Conservation (phyloP, 2,329 filamentous ascomycete species). For the Alternaria sp. region DNA sequence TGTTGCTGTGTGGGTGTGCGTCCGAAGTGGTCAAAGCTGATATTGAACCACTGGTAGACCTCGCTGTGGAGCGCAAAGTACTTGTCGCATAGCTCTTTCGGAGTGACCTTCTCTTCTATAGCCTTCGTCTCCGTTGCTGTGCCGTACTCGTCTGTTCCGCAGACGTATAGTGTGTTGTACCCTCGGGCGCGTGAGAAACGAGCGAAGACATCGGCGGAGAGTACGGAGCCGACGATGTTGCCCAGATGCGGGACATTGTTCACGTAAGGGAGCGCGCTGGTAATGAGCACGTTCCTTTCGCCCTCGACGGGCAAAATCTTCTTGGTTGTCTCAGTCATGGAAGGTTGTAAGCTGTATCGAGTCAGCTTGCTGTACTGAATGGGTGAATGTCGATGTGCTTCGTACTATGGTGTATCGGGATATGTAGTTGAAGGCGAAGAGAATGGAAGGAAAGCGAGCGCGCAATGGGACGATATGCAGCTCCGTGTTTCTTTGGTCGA, state of each 20-base stretch:
- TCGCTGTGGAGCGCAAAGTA: conserved; percentile 89
- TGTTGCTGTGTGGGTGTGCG: conserved; percentile 88
- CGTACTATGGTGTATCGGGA: background rate
- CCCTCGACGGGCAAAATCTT: conserved; percentile 58
- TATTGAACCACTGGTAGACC: conserved; percentile 96
- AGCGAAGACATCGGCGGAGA: conserved; percentile 82
- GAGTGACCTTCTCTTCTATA: conserved; percentile 82
- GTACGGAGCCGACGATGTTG: conserved; percentile 60
- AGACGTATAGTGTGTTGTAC: conserved; percentile 81
- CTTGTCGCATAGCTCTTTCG: conserved; percentile 86
- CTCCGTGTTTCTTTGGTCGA: conserved; percentile 11
- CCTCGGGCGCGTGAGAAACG: conserved; percentile 80
- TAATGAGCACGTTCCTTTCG: conserved; percentile 88
- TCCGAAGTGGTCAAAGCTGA: conserved; percentile 93
- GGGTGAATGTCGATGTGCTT: fast-evolving
- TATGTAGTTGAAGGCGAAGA: background rate
- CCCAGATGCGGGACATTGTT: conserved; percentile 77
- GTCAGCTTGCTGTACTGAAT: background rate
- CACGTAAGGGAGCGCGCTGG: conserved; percentile 88
- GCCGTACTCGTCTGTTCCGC: conserved; percentile 92
- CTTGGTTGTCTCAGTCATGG: conserved; percentile 45
- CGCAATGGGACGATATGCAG: background rate
- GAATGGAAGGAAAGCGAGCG: background rate
- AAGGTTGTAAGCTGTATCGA: conserved; percentile 2
- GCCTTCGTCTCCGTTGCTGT: conserved; percentile 97